phyloP scores from a whole-genome alignment of 2,329 filamentous ascomycete genomes.

The Pleoardoris graminearum region DNA sequence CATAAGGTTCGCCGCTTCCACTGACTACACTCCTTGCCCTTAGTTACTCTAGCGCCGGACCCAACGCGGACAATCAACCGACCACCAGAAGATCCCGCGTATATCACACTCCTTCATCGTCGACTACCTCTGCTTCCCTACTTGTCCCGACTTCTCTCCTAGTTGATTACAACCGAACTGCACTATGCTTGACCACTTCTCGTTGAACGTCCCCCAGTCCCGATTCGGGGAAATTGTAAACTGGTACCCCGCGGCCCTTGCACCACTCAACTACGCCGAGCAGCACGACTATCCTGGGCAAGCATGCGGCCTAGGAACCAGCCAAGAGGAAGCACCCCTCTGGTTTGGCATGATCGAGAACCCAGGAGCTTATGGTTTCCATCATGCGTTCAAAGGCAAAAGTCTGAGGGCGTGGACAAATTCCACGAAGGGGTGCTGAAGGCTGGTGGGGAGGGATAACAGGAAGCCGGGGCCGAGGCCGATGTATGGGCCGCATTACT shows the following conservation, averaged over 20 bases:
- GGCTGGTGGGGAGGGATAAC: conserved; percentile 31
- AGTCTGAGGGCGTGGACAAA: conserved; percentile 20
- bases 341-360: conserved; percentile 22
- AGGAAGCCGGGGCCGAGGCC: conserved; percentile 28
- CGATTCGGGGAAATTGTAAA: conserved; percentile 22
- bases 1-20: too few relatives aligned
- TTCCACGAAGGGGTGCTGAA: conserved; percentile 29
- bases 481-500: conserved; percentile 33
- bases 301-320: conserved; percentile 22
- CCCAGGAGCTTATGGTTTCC: conserved; percentile 8
- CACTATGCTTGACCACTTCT: conserved; percentile 47
- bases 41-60: too few relatives aligned
- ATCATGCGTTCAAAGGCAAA: conserved; percentile 27
- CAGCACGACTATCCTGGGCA: conserved; percentile 22
- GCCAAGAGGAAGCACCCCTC: conserved; percentile 13
- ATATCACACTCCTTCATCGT: too few relatives aligned
- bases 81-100: too few relatives aligned
- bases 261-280: conserved; percentile 30
- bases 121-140: too few relatives aligned
- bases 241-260: conserved; percentile 31
- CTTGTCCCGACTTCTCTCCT: too few relatives aligned
- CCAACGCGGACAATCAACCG: too few relatives aligned
- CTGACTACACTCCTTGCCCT: too few relatives aligned
- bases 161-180: too few relatives aligned
- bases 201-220: conserved; percentile 22